These are phyloP conservation scores for Mortierella sp. DNA, from an alignment of 371 early-diverging fungal species.

Conservation along the genomic window DNA sequence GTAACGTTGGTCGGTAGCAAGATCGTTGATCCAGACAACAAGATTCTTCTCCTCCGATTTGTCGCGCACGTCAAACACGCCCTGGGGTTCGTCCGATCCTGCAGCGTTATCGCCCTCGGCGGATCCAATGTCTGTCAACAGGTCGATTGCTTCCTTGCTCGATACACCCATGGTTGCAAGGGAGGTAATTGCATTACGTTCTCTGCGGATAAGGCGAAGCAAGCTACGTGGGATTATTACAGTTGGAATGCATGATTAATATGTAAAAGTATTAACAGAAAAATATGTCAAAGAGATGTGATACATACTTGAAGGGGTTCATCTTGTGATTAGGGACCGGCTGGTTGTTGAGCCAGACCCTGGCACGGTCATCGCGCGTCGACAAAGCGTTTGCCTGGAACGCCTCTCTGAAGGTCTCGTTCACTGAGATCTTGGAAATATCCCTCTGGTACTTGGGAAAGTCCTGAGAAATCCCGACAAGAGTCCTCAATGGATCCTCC, in stretches of 20 bases:
- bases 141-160: slow-evolving; percentile 71
- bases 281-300: not conserved
- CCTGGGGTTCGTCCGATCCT: slow-evolving; percentile 57
- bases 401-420: slow-evolving; percentile 52
- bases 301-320: slow-evolving; percentile 77
- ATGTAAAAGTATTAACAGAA: not conserved
- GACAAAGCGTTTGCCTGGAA: slow-evolving; percentile 58
- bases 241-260: not conserved
- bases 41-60: slow-evolving; percentile 59
- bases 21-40: slow-evolving; percentile 91
- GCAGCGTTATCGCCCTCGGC: slow-evolving; percentile 23
- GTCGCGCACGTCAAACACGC: slow-evolving; percentile 88
- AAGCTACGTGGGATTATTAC: slow-evolving; percentile 31
- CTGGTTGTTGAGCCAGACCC: slow-evolving; percentile 81
- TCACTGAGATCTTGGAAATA: slow-evolving; percentile 65
- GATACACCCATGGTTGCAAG: slow-evolving; percentile 70
- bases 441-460: slow-evolving; percentile 89
- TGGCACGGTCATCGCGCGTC: slow-evolving; percentile 56
- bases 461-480: slow-evolving; percentile 80
- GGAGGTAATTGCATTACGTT: slow-evolving; percentile 60
- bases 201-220: slow-evolving; percentile 62
- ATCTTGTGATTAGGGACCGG: slow-evolving; percentile 66
- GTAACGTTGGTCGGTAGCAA: slow-evolving; percentile 88
- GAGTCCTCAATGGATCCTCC: slow-evolving; percentile 70
- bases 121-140: slow-evolving; percentile 68